phyloP scores from a whole-genome alignment of 352 stramenopile genomes.

The Sclerospora graminicola region DNA sequence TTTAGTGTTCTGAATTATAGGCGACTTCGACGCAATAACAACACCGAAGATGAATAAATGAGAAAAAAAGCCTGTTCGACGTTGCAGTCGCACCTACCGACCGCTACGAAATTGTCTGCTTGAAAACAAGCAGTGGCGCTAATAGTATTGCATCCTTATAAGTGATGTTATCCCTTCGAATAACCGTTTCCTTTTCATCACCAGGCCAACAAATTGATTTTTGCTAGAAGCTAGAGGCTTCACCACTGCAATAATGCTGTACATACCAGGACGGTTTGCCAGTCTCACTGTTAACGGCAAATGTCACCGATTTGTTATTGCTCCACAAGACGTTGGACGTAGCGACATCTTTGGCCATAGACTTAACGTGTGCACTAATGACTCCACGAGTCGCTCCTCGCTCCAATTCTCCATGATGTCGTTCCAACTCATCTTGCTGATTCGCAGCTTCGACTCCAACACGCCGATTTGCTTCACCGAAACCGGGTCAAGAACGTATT shows the following conservation, averaged over 20 bases:
- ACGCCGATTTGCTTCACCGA: constrained; percentile 9
- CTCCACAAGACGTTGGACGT: not conserved
- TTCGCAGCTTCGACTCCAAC: constrained; percentile 9
- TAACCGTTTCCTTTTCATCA: not conserved
- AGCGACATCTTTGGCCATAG: not conserved
- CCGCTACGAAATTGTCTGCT: too few relatives aligned
- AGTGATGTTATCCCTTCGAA: not conserved
- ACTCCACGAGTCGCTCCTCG: too few relatives aligned
- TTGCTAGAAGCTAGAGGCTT: not conserved
- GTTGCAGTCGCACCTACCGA: too few relatives aligned
- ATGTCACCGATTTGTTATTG: not conserved
- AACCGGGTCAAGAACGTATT: constrained; percentile 9
- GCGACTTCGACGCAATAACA: too few relatives aligned
- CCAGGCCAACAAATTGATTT: too few relatives aligned
- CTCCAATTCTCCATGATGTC: too few relatives aligned
- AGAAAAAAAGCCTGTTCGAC: too few relatives aligned
- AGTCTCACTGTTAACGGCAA: not conserved
- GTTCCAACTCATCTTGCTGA: constrained; percentile 2
- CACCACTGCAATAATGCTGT: not conserved
- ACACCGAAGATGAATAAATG: too few relatives aligned
- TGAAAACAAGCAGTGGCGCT: too few relatives aligned
- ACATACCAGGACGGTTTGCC: not conserved
- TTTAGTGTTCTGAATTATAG: too few relatives aligned
- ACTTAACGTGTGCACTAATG: not conserved
- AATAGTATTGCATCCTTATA: too few relatives aligned